Evolutionary conservation across 2,329 filamentous ascomycete genomes (phyloP).

Genomic region (Nemania bipapillata): DNA sequence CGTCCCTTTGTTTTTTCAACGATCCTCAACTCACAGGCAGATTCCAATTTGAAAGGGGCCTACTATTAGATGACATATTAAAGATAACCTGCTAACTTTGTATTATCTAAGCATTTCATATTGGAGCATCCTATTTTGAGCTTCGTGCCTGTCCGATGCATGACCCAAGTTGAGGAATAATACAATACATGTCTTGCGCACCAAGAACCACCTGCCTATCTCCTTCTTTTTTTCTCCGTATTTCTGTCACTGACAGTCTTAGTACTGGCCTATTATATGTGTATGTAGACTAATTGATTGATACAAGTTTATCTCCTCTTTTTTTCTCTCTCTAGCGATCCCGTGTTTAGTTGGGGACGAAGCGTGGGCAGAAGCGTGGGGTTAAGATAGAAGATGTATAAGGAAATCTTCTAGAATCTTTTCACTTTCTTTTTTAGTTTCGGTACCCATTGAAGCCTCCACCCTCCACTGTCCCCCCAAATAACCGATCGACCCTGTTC

Average conservation of each 20-base stretch:
- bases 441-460: neutral
- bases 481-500: neutral
- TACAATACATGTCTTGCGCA: neutral
- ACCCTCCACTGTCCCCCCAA: constrained; percentile 26
- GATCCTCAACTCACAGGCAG: no score
- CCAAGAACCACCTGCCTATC: neutral
- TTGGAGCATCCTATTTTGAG: neutral
- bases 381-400: constrained; percentile 6
- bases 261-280: no score
- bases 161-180: constrained; percentile 19
- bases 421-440: neutral
- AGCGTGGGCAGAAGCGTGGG: no score
- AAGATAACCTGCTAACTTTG: neutral
- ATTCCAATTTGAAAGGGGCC: no score
- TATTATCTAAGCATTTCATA: neutral
- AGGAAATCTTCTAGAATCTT: constrained; percentile 28
- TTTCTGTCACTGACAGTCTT: no score
- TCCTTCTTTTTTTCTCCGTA: neutral
- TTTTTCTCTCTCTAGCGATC: neutral
- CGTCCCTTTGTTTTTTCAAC: no score
- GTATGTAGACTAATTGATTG: no score
- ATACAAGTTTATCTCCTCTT: neutral
- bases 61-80: no score
- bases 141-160: constrained; percentile 1
- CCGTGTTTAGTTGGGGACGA: neutral